Conservation (phyloP, 2,329 filamentous ascomycete genomes). For the Scedosporium aurantiacum region DNA sequence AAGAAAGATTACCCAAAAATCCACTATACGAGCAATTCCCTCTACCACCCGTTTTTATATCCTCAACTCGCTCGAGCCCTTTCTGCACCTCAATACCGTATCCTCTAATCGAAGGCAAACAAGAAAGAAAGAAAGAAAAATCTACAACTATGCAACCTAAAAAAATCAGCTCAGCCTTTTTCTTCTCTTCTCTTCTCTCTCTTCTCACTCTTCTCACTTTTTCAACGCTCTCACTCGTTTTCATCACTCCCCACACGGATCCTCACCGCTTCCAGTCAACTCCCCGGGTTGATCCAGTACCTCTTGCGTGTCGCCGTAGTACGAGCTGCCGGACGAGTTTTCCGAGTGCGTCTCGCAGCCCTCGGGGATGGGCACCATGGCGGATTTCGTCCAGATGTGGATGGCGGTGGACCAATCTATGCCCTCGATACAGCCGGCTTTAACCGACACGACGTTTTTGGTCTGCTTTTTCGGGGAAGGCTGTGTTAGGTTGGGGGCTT, state of each 20-base stretch:
- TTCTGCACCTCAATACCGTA: too few species aligned
- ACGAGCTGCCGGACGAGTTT: constrained; percentile 30
- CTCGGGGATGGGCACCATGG: constrained; percentile 59
- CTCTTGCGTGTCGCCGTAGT: constrained; percentile 33
- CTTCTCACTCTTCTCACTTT: not conserved
- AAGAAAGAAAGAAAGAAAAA: too few species aligned
- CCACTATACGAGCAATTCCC: too few species aligned
- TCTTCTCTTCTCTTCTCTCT: not conserved
- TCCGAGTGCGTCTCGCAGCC: constrained; percentile 46
- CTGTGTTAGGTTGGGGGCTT: constrained; percentile 10
- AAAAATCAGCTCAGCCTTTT: too few species aligned
- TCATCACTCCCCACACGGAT: not conserved
- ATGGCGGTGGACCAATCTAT: constrained; percentile 49
- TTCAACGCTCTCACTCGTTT: too few species aligned
- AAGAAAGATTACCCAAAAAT: too few species aligned
- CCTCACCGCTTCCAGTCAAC: constrained; percentile 22
- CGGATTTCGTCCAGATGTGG: constrained; percentile 58
- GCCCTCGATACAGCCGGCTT: constrained; percentile 55
- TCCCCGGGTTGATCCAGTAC: constrained; percentile 34
- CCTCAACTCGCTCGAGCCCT: too few species aligned
- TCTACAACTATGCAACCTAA: too few species aligned
- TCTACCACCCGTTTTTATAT: too few species aligned
- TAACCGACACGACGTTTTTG: constrained; percentile 52
- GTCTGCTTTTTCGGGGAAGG: constrained; percentile 21
- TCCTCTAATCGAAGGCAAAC: too few species aligned